phyloP scores from a whole-genome alignment of 352 stramenopile genomes.

The Globisporangium nunn region DNA sequence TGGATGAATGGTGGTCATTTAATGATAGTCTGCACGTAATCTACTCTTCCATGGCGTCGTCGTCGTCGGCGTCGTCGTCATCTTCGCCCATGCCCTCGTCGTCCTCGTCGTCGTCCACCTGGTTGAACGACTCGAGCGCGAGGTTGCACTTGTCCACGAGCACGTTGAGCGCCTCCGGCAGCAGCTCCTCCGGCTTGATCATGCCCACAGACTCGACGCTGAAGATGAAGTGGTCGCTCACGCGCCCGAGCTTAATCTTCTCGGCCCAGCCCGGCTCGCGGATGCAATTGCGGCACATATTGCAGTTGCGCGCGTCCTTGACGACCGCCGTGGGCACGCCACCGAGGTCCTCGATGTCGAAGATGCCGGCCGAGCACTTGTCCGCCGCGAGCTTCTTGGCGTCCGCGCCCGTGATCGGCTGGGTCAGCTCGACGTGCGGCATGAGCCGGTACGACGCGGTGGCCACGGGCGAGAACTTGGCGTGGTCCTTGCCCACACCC shows the following conservation, averaged over 20 bases:
- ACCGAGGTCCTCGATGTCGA: slow-evolving; percentile 89
- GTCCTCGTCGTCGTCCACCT: slow-evolving; percentile 37
- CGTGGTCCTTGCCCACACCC: slow-evolving; percentile 95
- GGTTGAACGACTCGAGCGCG: slow-evolving; percentile 74
- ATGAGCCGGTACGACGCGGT: slow-evolving; percentile 94
- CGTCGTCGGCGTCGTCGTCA: slow-evolving; percentile 44
- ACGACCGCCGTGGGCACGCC: slow-evolving; percentile 71
- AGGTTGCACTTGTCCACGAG: slow-evolving; percentile 80
- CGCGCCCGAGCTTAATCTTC: slow-evolving; percentile 86
- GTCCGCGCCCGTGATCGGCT: slow-evolving; percentile 54
- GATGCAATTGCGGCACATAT: slow-evolving; percentile 97
- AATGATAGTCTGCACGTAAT: slow-evolving; percentile 15
- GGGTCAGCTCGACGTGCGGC: slow-evolving; percentile 72
- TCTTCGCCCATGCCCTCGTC: slow-evolving; percentile 37
- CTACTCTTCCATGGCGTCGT: slow-evolving; percentile 38
- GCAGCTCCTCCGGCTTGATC: slow-evolving; percentile 78
- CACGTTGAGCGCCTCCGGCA: slow-evolving; percentile 74
- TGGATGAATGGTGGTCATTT: slow-evolving; percentile 17
- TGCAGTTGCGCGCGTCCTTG: slow-evolving; percentile 85
- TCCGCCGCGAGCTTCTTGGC: slow-evolving; percentile 56
- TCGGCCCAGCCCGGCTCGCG: slow-evolving; percentile 80
- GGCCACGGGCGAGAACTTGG: slow-evolving; percentile 96
- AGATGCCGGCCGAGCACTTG: slow-evolving; percentile 74
- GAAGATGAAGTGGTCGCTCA: slow-evolving; percentile 97
- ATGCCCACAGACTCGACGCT: slow-evolving; percentile 82